A percentile compares a stretch with the other conserved stretches of the same genome.
Conservation (phyloP, 192 early-diverging fungal genomes). For the Entomortierella beljakovae region DNA sequence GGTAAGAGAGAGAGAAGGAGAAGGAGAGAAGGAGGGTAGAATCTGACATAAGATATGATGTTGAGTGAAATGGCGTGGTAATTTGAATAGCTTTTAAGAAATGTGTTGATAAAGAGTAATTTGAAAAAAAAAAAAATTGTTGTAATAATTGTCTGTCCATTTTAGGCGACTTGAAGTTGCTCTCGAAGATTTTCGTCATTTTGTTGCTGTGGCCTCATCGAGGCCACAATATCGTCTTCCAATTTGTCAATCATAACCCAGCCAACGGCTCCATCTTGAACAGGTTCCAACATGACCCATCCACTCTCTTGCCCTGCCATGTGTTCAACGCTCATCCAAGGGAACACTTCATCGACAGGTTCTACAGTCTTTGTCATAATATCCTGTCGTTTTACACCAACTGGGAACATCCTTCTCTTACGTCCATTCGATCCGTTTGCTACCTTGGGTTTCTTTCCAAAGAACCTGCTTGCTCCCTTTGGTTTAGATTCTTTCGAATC, state of each 20-base stretch:
- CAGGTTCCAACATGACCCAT: constrained; percentile 52
- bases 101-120: no score
- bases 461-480: constrained; percentile 7
- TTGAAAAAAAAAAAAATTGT: no score
- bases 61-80: no score
- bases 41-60: no score
- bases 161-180: not conserved
- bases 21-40: no score
- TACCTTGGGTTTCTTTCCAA: constrained; percentile 24
- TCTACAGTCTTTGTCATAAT: constrained; percentile 48
- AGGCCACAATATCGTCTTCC: constrained; percentile 16
- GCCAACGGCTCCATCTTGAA: constrained; percentile 43
- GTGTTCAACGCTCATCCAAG: constrained; percentile 54
- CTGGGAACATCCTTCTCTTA: constrained; percentile 26
- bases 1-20: no score
- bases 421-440: constrained; percentile 14
- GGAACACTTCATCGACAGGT: constrained; percentile 49
- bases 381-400: constrained; percentile 40
- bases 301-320: constrained; percentile 52
- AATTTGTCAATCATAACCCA: constrained; percentile 43
- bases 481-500: not conserved
- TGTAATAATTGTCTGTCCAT: no score
- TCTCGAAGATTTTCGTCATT: not conserved
- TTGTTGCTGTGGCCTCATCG: not conserved
- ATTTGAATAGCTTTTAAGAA: no score